Conservation (phyloP, 495 filamentous ascomycete species). For the Xylaria flabelliformis region DNA sequence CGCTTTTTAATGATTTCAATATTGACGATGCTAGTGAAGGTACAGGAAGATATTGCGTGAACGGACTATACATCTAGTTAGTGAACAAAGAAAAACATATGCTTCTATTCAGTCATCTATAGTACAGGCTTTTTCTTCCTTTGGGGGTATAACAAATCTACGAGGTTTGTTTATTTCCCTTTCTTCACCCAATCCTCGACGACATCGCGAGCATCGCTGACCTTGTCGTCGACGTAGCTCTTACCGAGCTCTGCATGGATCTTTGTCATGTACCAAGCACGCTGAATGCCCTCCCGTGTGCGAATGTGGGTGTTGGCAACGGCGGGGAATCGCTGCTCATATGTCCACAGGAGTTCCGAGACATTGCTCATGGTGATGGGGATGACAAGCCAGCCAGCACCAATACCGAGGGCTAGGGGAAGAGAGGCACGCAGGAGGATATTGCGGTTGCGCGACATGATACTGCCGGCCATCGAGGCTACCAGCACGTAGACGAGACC, state of each 20-base stretch:
- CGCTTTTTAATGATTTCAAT: neutral
- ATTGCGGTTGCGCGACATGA: conserved; percentile 83
- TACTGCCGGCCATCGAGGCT: conserved; percentile 88
- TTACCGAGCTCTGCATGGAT: conserved; percentile 73
- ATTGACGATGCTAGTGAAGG: neutral
- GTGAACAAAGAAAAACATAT: conserved; percentile 31
- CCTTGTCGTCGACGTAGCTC: conserved; percentile 77
- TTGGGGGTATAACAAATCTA: conserved; percentile 11
- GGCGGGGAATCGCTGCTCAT: conserved; percentile 83
- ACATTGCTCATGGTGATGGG: conserved; percentile 87
- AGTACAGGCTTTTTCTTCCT: conserved; percentile 25
- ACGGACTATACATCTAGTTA: neutral
- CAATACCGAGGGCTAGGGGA: conserved; percentile 73
- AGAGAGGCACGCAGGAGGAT: conserved; percentile 74
- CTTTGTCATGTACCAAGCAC: conserved; percentile 71
- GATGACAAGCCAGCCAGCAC: conserved; percentile 74
- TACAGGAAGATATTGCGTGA: neutral
- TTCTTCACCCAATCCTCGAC: conserved; percentile 90
- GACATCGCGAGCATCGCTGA: conserved; percentile 71
- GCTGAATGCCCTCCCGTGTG: conserved; percentile 67
- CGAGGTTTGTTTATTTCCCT: conserved; percentile 63
- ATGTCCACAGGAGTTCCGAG: conserved; percentile 80
- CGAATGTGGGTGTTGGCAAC: conserved; percentile 78
- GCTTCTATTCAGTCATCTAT: conserved; percentile 30
- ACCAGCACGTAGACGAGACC: conserved; percentile 89